Evolutionary conservation across 2,329 filamentous ascomycete species (phyloP).

Genomic region (Neodidymelliopsis sp.): DNA sequence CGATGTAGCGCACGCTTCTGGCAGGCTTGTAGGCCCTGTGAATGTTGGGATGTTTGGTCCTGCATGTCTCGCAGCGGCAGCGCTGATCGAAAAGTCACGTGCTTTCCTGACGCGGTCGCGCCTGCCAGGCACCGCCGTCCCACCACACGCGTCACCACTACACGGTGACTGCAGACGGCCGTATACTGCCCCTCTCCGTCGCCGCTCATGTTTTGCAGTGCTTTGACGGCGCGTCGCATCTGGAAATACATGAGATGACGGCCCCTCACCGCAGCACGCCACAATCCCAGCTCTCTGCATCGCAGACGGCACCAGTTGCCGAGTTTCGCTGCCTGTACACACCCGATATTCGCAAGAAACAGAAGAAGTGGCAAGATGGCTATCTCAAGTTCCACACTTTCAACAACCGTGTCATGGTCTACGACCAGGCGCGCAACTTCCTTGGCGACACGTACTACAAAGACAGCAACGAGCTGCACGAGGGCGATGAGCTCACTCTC

Average conservation of each 20-base stretch:
- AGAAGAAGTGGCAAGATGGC: slow-evolving; percentile 94
- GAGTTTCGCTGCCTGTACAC: slow-evolving; percentile 90
- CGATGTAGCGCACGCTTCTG: not conserved
- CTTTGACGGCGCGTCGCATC: not conserved
- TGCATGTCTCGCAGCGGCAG: not conserved
- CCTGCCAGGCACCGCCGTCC: not conserved
- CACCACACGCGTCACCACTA: not conserved
- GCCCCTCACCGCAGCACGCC: slow-evolving; percentile 33
- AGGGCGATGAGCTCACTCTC: slow-evolving; percentile 82
- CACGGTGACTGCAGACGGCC: not conserved
- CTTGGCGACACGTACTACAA: slow-evolving; percentile 87
- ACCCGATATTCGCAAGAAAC: slow-evolving; percentile 82
- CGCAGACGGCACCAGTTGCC: slow-evolving; percentile 75
- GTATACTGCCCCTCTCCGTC: not conserved
- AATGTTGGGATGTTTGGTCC: not conserved
- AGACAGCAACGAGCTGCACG: slow-evolving; percentile 70
- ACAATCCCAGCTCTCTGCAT: slow-evolving; percentile 52
- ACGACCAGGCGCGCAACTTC: slow-evolving; percentile 80
- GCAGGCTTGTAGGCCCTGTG: not conserved
- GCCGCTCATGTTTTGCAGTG: slow-evolving; percentile 8
- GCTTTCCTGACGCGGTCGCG: slow-evolving; percentile 9
- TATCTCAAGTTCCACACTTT: slow-evolving; percentile 86
- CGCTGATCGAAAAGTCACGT: not conserved
- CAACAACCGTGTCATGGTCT: slow-evolving; percentile 90
- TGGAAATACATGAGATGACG: slow-evolving; percentile 31